Conservation (phyloP, 2,329 filamentous ascomycete species). For the Venturia pyrina region DNA sequence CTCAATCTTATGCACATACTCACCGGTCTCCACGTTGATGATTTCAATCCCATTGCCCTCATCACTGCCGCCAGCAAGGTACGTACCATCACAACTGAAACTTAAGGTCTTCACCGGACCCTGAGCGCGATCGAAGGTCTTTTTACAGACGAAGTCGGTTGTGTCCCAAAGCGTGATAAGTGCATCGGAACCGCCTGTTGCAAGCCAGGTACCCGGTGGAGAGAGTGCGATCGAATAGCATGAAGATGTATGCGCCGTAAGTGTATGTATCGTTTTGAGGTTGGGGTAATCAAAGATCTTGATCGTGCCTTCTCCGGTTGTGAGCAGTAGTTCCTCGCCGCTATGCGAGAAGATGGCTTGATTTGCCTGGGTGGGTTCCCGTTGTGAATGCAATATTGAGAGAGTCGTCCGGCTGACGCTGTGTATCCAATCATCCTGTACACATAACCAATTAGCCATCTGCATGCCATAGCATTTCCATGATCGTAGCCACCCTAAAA, state of each 20-base stretch:
- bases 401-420: conserved; percentile 51
- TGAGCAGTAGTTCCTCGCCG: conserved; percentile 59
- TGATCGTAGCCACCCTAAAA: background rate
- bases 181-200: conserved; percentile 65
- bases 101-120: conserved; percentile 62
- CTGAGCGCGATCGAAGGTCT: conserved; percentile 58
- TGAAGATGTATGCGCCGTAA: conserved; percentile 64
- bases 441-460: background rate
- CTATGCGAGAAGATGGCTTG: conserved; percentile 66
- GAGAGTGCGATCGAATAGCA: conserved; percentile 61
- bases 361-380: conserved; percentile 57
- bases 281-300: conserved; percentile 61
- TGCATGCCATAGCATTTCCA: background rate
- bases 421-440: conserved; percentile 51
- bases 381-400: conserved; percentile 46
- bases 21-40: conserved; percentile 63
- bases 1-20: conserved; percentile 62
- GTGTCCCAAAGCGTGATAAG: conserved; percentile 72
- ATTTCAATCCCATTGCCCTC: conserved; percentile 62
- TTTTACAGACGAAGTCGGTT: conserved; percentile 63
- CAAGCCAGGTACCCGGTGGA: conserved; percentile 60
- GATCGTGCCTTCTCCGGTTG: conserved; percentile 60
- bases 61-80: conserved; percentile 63
- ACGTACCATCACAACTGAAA: conserved; percentile 71
- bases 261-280: conserved; percentile 42